Evolutionary conservation across 2,329 filamentous ascomycete genomes (phyloP), one percentile per base, ranked within the genome.

Genomic region (Epichloe elymi): DNA sequence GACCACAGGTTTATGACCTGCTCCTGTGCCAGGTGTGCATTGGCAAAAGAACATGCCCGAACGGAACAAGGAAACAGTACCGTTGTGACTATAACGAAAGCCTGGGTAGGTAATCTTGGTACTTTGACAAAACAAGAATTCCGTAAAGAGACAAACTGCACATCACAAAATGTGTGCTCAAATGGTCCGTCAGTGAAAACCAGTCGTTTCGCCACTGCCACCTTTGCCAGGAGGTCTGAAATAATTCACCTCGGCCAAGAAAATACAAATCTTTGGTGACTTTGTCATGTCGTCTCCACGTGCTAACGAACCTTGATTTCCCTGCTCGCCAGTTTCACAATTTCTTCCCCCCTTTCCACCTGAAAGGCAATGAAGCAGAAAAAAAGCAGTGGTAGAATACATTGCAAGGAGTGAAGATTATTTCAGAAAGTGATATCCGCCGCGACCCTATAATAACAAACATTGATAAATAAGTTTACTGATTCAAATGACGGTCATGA

Each of bases 261-360:
- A 55, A 60, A 60, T 38, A 56, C 56, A 42, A 61, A 55, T 59
- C 61, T 54, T 51, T 55, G 50, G 59, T 61, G 62, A 60, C 60
- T 63, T 30, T 56, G 58, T 61, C 59, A 54, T 63, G 56, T 61
- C 59, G 62, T 59, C 62, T 63, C 61, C 56, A 59, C 23, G 54
- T 55, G 38, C 44, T 20, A 57, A 59, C 62, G 58, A 58, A 61
- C 30, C 48, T 36, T 30, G 12, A 3, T 47, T 41, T 51, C 33
- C 36, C 51, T 46, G 37, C 37, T 52, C 47, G 20, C 46, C 42
- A 20, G 5, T 40, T 30, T 45, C 23, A 17, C 23, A 49, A 42
- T 30, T 39, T 38, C 35, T 53, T 33, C 30, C 20, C 10, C 10
- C 37, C 33, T 37, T 44, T 19, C 14, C 17, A 5, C n/a, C 6